Evolutionary conservation across 176 grass and related monocot genomes (phyloP), one percentile per base, ranked within the genome.

Genomic region (Phragmites australis): DNA sequence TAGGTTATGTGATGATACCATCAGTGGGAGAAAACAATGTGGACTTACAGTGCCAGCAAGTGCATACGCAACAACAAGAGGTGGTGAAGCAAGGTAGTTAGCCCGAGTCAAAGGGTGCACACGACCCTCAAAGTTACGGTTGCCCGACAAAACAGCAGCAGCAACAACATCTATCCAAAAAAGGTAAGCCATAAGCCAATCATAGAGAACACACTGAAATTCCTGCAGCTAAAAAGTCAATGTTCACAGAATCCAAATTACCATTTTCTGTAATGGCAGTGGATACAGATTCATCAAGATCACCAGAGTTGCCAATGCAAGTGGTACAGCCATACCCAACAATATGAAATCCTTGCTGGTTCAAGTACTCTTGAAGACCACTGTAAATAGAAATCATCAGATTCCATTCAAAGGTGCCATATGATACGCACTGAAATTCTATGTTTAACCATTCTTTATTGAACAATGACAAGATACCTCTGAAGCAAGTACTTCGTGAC

Each of bases 281-380:
- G 75, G 89, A 75, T 22, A 97, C 89, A 84, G 94, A 93, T 56
- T 93, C 94, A 48, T 97, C 65, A 74, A 97, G 91, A 21, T 97
- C 94, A 49, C 94, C 94, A 77, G 94, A 97, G 82, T 97, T 97
- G 41, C 94, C 94, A 23, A 97, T 97, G 72, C 94, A 97, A 75
- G 94, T 97, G 61, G 94, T 97, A 80, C 94, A 97, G 32, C 91
- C 94, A 81, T 93, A 97, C 17, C 94, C 94, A 62, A 97, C 94
- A 83, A 93, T 70, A 65, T 93, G 54, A 70, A 97, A 97, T 62
- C 94, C 94, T 86, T 93, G 94, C 70, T 97, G 76, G 83, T 86
- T 97, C 71, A 97, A 87, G 71, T 83, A 97, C 26, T 93, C 89
- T 53, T 97, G 87, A 68, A 97, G 91, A 53, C 94, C 94, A 75